phyloP scores from a whole-genome alignment of 805 yeast genomes.

The Priceomyces fermenticarens region DNA sequence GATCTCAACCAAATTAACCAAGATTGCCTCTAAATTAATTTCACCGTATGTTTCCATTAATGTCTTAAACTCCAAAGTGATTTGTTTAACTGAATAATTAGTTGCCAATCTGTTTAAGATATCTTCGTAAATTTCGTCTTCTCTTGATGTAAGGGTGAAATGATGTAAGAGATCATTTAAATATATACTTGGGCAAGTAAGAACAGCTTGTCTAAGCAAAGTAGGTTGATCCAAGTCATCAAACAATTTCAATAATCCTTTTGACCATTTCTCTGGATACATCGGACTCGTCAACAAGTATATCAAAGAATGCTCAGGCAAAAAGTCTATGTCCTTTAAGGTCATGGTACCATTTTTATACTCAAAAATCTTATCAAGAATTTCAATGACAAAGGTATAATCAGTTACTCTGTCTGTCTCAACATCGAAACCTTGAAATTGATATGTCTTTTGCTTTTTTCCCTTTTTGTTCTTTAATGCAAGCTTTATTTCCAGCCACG shows the following conservation, averaged over 20 bases:
- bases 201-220: constrained; percentile 76
- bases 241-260: constrained; percentile 53
- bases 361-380: constrained; percentile 42
- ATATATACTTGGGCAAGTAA: constrained; percentile 69
- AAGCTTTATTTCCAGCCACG: constrained; percentile 20
- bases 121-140: constrained; percentile 66
- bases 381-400: constrained; percentile 46
- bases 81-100: constrained; percentile 60
- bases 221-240: constrained; percentile 46
- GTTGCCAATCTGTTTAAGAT: constrained; percentile 62
- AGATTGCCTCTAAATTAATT: constrained; percentile 35
- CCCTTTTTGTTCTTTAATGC: constrained; percentile 11
- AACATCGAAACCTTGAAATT: constrained; percentile 52
- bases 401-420: constrained; percentile 69
- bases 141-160: constrained; percentile 47
- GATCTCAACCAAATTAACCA: constrained; percentile 29
- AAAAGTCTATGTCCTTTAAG: constrained; percentile 23
- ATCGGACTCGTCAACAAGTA: constrained; percentile 85
- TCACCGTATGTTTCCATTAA: constrained; percentile 23
- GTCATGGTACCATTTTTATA: constrained; percentile 16
- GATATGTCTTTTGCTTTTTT: constrained; percentile 12
- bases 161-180: constrained; percentile 62
- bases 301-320: constrained; percentile 59
- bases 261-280: constrained; percentile 61
- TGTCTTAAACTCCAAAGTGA: constrained; percentile 47